Evolutionary conservation across 78 protist species (phyloP).

Genomic region (Dictyostelium intermedium): DNA sequence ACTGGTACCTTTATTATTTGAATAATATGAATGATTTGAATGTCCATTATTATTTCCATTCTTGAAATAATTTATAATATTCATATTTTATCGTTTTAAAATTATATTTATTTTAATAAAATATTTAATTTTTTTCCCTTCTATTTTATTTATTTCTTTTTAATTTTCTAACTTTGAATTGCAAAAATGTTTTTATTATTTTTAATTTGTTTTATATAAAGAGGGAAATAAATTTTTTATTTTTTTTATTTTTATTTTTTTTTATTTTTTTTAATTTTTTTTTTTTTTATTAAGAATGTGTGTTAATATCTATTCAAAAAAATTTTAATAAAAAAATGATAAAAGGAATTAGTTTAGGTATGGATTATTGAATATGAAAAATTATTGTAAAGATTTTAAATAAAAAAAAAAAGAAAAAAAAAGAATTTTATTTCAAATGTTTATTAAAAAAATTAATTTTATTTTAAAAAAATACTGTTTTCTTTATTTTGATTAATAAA

Average conservation of each 20-base stretch:
- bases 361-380: not conserved
- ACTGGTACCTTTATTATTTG: not conserved
- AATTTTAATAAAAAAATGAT: not conserved
- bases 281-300: not conserved
- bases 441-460: too few relatives aligned
- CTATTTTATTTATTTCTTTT: not conserved
- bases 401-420: too few relatives aligned
- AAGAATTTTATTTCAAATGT: not conserved
- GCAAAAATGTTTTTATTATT: not conserved
- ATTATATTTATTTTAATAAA: too few relatives aligned
- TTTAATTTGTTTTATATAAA: not conserved
- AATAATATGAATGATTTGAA: not conserved
- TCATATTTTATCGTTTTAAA: not conserved
- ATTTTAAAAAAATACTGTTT: not conserved
- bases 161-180: not conserved
- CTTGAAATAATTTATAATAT: conserved; percentile 56
- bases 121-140: not conserved
- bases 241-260: too few relatives aligned
- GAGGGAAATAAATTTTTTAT: not conserved
- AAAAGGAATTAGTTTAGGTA: not conserved
- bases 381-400: not conserved
- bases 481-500: not conserved
- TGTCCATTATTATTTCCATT: conserved; percentile 39
- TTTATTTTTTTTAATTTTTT: not conserved
- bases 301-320: not conserved